Conservation (phyloP, 1,139 yeast species). For the Kurtzmaniella quercitrusa region DNA sequence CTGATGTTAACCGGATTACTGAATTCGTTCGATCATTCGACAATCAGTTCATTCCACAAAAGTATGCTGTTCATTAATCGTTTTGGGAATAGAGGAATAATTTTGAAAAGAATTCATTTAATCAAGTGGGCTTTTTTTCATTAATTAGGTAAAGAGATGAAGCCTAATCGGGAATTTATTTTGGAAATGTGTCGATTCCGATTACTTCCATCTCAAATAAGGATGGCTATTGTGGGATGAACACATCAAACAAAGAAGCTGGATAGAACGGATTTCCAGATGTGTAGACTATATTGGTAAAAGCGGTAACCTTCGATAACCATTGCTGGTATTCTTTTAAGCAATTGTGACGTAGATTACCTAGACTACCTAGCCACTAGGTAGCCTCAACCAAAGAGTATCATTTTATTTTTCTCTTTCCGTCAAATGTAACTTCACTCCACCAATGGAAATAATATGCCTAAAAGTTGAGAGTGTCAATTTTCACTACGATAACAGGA, state of each 20-base stretch:
- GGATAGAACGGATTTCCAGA: not conserved
- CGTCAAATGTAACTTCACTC: not conserved
- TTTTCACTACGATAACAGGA: not conserved
- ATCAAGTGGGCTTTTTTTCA: not conserved
- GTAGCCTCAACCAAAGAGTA: no score
- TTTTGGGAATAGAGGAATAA: not conserved
- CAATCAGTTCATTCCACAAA: not conserved
- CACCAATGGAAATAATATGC: not conserved
- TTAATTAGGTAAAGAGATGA: not conserved
- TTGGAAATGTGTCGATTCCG: not conserved
- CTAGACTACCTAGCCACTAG: no score
- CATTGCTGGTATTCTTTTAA: not conserved
- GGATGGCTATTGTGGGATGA: not conserved
- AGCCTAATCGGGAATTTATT: not conserved
- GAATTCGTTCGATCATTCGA: no score
- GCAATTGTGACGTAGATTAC: no score
- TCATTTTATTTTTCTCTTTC: no score
- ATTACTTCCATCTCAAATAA: not conserved
- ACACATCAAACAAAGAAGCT: not conserved
- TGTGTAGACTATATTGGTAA: not conserved
- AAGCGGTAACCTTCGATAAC: not conserved
- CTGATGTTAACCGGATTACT: no score
- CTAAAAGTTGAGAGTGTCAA: not conserved
- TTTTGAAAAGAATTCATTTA: not conserved
- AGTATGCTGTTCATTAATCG: not conserved